Evolutionary conservation across 1,139 yeast species (phyloP).

Genomic region (Geotrichum klebahnii): DNA sequence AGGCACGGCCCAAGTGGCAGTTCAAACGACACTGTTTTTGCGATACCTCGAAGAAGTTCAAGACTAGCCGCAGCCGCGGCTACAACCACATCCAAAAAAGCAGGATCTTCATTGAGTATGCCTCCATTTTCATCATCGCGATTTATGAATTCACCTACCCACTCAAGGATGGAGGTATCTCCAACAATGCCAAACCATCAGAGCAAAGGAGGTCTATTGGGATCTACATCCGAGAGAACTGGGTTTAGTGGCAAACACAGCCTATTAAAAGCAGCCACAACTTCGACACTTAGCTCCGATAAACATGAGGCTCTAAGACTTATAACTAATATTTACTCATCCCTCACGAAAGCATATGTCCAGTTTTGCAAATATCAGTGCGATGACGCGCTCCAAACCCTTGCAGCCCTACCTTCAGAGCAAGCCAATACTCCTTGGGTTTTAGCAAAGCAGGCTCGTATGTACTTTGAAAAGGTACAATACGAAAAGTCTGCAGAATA

Average conservation of each 20-base stretch:
- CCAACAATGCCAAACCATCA: conserved; percentile 3
- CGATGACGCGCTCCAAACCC: conserved; percentile 67
- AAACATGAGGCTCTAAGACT: conserved; percentile 16
- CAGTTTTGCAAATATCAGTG: conserved; percentile 70
- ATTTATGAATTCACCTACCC: conserved; percentile 3
- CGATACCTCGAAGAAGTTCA: conserved; percentile 16
- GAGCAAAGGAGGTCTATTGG: not conserved
- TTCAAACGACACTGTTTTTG: conserved; percentile 1
- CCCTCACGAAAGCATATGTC: conserved; percentile 62
- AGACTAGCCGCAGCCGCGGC: conserved; percentile 17
- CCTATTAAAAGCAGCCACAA: conserved; percentile 11
- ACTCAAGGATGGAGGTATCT: not conserved
- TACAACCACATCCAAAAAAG: not conserved
- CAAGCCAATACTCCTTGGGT: conserved; percentile 85
- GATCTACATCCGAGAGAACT: not conserved
- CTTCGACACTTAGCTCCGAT: conserved; percentile 5
- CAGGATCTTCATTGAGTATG: not conserved
- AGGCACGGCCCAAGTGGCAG: not conserved
- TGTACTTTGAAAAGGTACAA: conserved; percentile 83
- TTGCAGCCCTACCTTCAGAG: conserved; percentile 58
- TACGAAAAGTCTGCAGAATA: conserved; percentile 69
- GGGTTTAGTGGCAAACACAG: conserved; percentile 6
- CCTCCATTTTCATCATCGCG: conserved; percentile 1
- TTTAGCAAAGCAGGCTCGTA: conserved; percentile 68
- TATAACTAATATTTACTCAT: conserved; percentile 52